phyloP scores from a whole-genome alignment of 2,329 filamentous ascomycete genomes.

The Xylaria sp. region DNA sequence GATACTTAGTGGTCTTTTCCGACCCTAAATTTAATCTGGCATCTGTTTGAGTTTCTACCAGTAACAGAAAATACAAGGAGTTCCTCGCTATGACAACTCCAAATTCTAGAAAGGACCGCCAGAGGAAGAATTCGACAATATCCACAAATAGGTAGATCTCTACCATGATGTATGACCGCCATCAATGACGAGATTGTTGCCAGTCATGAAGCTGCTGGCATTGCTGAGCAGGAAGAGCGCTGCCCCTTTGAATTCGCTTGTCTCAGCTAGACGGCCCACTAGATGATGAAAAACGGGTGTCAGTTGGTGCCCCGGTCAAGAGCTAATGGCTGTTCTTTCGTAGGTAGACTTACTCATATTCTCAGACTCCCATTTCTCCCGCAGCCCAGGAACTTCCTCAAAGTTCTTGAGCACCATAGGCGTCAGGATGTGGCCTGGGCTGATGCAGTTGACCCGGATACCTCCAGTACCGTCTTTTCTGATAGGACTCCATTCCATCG shows the following conservation, averaged over 20 bases:
- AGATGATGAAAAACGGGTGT: neutral
- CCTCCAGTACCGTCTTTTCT: conserved; percentile 56
- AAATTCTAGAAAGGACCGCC: conserved; percentile 10
- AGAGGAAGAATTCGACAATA: neutral
- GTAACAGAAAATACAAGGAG: neutral
- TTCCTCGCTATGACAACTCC: neutral
- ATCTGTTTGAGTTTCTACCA: neutral
- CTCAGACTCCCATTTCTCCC: conserved; percentile 72
- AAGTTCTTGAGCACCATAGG: conserved; percentile 80
- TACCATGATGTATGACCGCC: conserved; percentile 40
- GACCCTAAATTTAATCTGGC: neutral
- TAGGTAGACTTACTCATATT: conserved; percentile 66
- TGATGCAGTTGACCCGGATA: conserved; percentile 76
- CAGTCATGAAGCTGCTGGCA: conserved; percentile 70
- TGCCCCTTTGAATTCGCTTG: conserved; percentile 69
- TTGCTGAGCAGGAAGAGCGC: conserved; percentile 70
- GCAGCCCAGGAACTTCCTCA: conserved; percentile 70
- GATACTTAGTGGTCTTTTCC: neutral
- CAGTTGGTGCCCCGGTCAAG: neutral
- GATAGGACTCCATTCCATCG: conserved; percentile 68
- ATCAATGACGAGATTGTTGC: conserved; percentile 39
- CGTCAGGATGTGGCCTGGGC: conserved; percentile 74
- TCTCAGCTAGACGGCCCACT: conserved; percentile 66
- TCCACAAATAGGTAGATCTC: neutral
- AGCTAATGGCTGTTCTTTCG: neutral